These are phyloP conservation scores for Candida yuanshanica DNA, from an alignment of 805 yeast species.

Conservation along the genomic window DNA sequence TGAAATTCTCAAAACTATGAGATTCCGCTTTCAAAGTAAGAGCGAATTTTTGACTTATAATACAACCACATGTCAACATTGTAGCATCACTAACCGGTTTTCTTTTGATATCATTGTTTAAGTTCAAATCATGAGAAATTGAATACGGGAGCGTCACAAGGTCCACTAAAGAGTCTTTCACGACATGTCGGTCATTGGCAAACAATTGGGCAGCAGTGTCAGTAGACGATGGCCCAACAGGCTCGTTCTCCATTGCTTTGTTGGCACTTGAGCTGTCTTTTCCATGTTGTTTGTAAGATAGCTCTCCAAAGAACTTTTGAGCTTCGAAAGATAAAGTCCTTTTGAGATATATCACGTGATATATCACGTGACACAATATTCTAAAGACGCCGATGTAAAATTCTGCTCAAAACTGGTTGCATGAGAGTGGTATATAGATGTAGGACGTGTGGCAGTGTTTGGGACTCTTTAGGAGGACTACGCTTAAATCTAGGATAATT, in stretches of 20 bases:
- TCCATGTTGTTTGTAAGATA: too few relatives aligned
- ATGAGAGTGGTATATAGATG: too few relatives aligned
- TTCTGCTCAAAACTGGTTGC: too few relatives aligned
- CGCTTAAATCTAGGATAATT: too few relatives aligned
- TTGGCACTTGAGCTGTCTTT: too few relatives aligned
- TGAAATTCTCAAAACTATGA: constrained; percentile 10
- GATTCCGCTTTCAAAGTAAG: constrained; percentile 10
- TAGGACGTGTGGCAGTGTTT: too few relatives aligned
- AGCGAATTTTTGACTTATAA: constrained; percentile 30
- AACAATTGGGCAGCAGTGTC: not conserved
- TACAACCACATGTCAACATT: constrained; percentile 36
- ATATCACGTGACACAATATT: too few relatives aligned
- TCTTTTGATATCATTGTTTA: not conserved
- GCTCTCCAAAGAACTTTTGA: too few relatives aligned
- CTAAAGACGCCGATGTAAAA: too few relatives aligned
- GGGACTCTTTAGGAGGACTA: too few relatives aligned
- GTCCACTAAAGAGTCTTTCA: not conserved
- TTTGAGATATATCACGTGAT: too few relatives aligned
- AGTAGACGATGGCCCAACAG: not conserved
- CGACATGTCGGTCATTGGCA: not conserved
- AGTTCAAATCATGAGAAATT: not conserved
- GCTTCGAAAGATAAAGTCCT: too few relatives aligned
- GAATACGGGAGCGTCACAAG: not conserved
- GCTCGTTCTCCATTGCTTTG: not conserved
- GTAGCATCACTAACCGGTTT: constrained; percentile 20